Evolutionary conservation across 2,329 filamentous ascomycete species (phyloP).

Genomic region (Calonectria henricotiae): DNA sequence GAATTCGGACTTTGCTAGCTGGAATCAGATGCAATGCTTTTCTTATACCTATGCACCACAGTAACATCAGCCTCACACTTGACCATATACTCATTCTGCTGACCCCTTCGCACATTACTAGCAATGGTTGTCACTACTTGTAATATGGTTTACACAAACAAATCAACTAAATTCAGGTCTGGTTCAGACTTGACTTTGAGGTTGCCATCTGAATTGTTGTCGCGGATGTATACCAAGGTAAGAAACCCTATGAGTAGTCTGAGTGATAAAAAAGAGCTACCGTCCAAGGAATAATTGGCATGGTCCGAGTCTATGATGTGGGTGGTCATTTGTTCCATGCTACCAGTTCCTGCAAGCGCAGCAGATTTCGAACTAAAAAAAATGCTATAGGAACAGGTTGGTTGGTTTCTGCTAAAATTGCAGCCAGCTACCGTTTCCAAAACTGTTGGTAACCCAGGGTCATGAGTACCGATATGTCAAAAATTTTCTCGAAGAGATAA

Average conservation of each 20-base stretch:
- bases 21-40: no score
- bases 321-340: slow-evolving; percentile 1
- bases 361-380: background rate
- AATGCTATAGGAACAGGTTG: background rate
- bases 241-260: background rate
- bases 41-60: background rate
- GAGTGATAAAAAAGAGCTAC: no score
- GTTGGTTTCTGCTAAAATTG: no score
- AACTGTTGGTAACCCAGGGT: no score
- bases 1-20: no score
- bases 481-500: no score
- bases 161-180: background rate
- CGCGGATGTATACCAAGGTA: background rate
- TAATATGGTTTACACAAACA: background rate
- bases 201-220: no score
- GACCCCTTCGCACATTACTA: background rate
- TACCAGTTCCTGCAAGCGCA: background rate
- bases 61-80: background rate
- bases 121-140: background rate
- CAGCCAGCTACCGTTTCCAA: no score
- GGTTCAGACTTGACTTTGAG: background rate
- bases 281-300: background rate
- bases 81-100: background rate
- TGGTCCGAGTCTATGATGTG: slow-evolving; percentile 7
- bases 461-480: no score